A percentile compares a stretch with the other conserved stretches of the same genome.
Conservation (phyloP, 2,329 filamentous ascomycete species). For the Talaromyces piceae region DNA sequence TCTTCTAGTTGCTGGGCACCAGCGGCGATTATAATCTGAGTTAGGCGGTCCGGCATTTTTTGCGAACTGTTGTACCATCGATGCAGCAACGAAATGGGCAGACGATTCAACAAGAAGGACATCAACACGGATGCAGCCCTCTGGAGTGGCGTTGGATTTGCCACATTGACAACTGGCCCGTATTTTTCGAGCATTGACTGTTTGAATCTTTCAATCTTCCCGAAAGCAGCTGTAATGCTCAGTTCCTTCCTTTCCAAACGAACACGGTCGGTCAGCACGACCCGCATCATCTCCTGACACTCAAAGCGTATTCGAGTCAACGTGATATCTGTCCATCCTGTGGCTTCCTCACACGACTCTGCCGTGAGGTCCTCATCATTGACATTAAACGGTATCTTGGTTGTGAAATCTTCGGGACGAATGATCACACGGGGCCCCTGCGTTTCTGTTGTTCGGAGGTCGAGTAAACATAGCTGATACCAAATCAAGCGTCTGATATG, state of each 20-base stretch:
- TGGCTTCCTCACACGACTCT: slow-evolving; percentile 24
- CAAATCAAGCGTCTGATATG: slow-evolving; percentile 66
- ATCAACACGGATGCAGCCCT: slow-evolving; percentile 58
- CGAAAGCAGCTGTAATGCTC: slow-evolving; percentile 56
- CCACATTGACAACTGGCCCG: slow-evolving; percentile 53
- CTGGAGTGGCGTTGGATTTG: slow-evolving; percentile 49
- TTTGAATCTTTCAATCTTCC: slow-evolving; percentile 62
- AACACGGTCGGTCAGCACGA: slow-evolving; percentile 62
- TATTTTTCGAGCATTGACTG: slow-evolving; percentile 59
- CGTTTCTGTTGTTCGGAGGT: slow-evolving; percentile 66
- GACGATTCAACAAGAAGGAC: slow-evolving; percentile 54
- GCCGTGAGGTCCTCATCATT: slow-evolving; percentile 55
- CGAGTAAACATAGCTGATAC: slow-evolving; percentile 72
- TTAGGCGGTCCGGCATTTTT: slow-evolving; percentile 47
- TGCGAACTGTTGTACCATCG: slow-evolving; percentile 50
- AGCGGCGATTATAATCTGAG: slow-evolving; percentile 56
- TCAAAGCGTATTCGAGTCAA: slow-evolving; percentile 63
- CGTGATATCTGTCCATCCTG: slow-evolving; percentile 61
- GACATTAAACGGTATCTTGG: slow-evolving; percentile 62
- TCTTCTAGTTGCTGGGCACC: slow-evolving; percentile 49
- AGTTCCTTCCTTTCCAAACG: slow-evolving; percentile 56
- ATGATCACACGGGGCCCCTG: slow-evolving; percentile 66
- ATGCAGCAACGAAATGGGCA: slow-evolving; percentile 62
- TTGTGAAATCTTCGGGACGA: slow-evolving; percentile 67
- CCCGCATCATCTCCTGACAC: slow-evolving; percentile 64